Conservation (phyloP, 2,329 filamentous ascomycete species). For the Curvularia sp. region DNA sequence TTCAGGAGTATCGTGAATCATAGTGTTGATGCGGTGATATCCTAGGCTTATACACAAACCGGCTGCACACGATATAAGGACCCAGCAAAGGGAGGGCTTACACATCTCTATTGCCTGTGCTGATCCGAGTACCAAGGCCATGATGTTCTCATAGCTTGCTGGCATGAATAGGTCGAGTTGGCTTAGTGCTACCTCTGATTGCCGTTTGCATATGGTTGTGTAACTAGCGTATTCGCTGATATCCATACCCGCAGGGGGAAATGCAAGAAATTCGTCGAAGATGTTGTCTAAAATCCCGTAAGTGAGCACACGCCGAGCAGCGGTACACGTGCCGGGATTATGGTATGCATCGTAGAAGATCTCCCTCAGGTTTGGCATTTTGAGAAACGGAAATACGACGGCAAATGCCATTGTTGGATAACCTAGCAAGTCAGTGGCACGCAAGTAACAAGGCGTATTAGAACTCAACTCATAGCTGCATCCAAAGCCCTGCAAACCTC, state of each 20-base stretch:
- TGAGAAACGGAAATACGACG: conserved; percentile 42
- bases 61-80: conserved; percentile 42
- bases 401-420: conserved; percentile 44
- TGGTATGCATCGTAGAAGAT: conserved; percentile 38
- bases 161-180: conserved; percentile 45
- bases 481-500: conserved; percentile 35
- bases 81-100: conserved; percentile 47
- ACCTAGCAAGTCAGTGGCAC: conserved; percentile 22
- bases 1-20: conserved; percentile 43
- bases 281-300: conserved; percentile 42
- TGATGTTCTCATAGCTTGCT: conserved; percentile 47
- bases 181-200: conserved; percentile 52
- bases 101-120: conserved; percentile 45
- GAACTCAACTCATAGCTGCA: conserved; percentile 38
- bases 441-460: background rate
- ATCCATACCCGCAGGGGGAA: conserved; percentile 24
- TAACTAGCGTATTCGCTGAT: conserved; percentile 14
- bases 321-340: conserved; percentile 25
- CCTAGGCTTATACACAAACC: conserved; percentile 44
- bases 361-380: conserved; percentile 35
- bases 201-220: conserved; percentile 44
- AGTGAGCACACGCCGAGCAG: conserved; percentile 37
- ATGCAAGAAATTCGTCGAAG: conserved; percentile 37
- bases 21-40: conserved; percentile 46
- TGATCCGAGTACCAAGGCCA: conserved; percentile 43